These are phyloP conservation scores for Chimonanthus praecox DNA, from an alignment of 164 flowering plant species.

Conservation along the genomic window DNA sequence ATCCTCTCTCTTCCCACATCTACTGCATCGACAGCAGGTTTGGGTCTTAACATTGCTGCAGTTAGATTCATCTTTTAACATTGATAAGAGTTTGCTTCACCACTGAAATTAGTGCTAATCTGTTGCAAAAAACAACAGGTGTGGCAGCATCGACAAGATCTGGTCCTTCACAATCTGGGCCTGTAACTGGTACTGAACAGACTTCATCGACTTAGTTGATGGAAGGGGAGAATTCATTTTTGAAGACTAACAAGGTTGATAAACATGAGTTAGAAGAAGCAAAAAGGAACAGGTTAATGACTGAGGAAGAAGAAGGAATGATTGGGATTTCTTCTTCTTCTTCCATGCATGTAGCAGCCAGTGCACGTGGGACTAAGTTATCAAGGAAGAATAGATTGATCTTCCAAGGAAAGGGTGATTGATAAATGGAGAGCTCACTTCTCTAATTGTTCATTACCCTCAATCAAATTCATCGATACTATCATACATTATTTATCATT, in stretches of 20 bases:
- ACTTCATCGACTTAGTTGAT: slow-evolving; percentile 29
- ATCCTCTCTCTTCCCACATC: slow-evolving; percentile 50
- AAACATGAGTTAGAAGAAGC: not conserved
- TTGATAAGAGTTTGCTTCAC: not conserved
- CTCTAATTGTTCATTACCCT: not conserved
- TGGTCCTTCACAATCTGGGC: slow-evolving; percentile 28
- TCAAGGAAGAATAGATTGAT: not conserved
- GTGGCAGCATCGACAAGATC: slow-evolving; percentile 22
- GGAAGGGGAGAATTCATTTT: slow-evolving; percentile 2
- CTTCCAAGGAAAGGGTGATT: not conserved
- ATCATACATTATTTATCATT: not conserved
- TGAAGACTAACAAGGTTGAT: slow-evolving; percentile 19
- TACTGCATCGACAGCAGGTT: slow-evolving; percentile 18
- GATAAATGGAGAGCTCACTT: not conserved
- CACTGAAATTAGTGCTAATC: not conserved
- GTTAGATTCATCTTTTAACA: not conserved
- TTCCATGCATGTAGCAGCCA: not conserved
- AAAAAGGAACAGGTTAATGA: not conserved
- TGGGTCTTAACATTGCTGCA: not conserved
- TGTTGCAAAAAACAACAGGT: slow-evolving; percentile 21
- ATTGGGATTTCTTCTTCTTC: slow-evolving; percentile 4
- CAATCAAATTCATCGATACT: not conserved
- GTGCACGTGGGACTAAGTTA: not conserved
- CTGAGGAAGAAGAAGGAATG: slow-evolving; percentile 6
- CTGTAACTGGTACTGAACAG: slow-evolving; percentile 30